Conservation (phyloP, 371 early-diverging fungal genomes). For the Actinomortierella wolfii region DNA sequence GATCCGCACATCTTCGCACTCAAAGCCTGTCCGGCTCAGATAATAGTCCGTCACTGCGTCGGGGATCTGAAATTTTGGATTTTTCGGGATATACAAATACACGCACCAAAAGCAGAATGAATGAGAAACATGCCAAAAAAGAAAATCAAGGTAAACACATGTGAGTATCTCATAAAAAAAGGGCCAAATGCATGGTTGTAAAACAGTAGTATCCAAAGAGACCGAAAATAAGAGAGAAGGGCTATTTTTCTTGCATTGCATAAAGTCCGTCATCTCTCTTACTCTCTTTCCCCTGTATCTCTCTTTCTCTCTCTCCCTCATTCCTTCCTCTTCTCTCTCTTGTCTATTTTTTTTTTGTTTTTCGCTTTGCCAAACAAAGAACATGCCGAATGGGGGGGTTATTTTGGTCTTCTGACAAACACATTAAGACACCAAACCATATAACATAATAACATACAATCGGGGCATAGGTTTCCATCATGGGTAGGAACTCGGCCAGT, state of each 20-base stretch:
- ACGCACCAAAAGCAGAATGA: not conserved
- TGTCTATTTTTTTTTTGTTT: too few species aligned
- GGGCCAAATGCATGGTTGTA: too few species aligned
- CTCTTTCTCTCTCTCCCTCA: too few species aligned
- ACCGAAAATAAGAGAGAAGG: too few species aligned
- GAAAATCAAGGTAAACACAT: not conserved
- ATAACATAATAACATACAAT: constrained; percentile 73
- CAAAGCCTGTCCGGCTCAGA: constrained; percentile 91
- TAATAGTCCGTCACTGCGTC: constrained; percentile 98
- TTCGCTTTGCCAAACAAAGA: too few species aligned
- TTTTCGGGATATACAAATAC: not conserved
- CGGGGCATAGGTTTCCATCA: constrained; percentile 91
- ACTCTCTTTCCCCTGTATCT: too few species aligned
- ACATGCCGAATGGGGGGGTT: not conserved
- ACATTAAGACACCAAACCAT: not conserved
- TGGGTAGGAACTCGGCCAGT: constrained; percentile 82
- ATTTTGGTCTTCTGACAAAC: not conserved
- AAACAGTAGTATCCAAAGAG: too few species aligned
- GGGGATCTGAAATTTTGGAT: constrained; percentile 82
- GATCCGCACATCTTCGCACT: constrained; percentile 88
- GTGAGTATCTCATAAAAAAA: too few species aligned
- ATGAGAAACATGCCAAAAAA: not conserved
- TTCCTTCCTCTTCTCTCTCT: too few species aligned
- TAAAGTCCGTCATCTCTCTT: too few species aligned
- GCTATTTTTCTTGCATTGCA: too few species aligned